Evolutionary conservation across 306 rosid genomes (phyloP).

Genomic region (Glycine soja): DNA sequence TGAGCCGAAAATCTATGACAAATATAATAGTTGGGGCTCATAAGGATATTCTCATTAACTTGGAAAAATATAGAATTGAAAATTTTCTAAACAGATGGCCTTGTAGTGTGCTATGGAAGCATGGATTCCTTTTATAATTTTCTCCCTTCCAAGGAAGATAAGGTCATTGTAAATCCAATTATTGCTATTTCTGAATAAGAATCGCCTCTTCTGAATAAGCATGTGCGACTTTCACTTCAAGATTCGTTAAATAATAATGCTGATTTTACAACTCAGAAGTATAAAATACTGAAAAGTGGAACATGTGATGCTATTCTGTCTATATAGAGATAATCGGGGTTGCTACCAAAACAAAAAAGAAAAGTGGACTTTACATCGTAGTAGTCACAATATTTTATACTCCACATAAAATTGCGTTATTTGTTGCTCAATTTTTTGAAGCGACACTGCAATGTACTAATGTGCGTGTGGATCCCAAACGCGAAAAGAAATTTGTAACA

Average conservation of each 20-base stretch:
- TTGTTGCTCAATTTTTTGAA: constrained; percentile 1
- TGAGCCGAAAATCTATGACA: background rate
- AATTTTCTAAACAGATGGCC: background rate
- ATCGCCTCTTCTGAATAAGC: constrained; percentile 35
- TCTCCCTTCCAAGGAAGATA: constrained; percentile 20
- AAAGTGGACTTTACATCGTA: constrained; percentile 20
- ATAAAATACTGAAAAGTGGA: constrained; percentile 37
- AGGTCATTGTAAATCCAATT: constrained; percentile 32
- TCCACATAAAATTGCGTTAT: background rate
- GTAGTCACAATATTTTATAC: constrained; percentile 26
- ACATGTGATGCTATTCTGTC: constrained; percentile 48
- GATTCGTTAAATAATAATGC: constrained; percentile 44
- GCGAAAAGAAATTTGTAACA: background rate
- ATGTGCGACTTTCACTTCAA: constrained; percentile 54
- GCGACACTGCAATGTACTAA: constrained; percentile 14
- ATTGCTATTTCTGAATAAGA: constrained; percentile 28
- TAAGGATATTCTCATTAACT: constrained; percentile 7
- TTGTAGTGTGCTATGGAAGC: constrained; percentile 13
- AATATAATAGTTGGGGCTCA: background rate
- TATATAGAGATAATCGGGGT: constrained; percentile 16
- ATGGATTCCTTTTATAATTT: constrained; percentile 12
- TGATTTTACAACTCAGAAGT: constrained; percentile 38
- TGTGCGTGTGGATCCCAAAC: background rate
- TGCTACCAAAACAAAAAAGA: constrained; percentile 12
- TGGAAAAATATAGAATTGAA: constrained; percentile 1